phyloP scores from a whole-genome alignment of 2,329 filamentous ascomycete genomes.

The Ascosphaera acerosa region DNA sequence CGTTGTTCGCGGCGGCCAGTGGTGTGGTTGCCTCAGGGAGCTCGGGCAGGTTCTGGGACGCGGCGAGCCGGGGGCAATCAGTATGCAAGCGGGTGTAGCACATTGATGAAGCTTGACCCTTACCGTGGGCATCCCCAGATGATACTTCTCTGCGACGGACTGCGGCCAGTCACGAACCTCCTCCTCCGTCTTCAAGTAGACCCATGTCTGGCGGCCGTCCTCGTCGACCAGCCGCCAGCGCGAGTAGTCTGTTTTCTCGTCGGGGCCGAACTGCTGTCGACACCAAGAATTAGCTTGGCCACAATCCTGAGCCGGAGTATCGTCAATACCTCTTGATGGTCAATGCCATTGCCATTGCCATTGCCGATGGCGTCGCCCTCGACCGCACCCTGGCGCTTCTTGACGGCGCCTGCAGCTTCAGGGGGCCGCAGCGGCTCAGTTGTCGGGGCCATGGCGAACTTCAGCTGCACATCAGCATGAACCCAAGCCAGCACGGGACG shows the following conservation, averaged over 20 bases:
- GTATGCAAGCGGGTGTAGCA: not conserved
- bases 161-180: conserved; percentile 60
- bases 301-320: no score
- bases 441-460: no score
- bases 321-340: no score
- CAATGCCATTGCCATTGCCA: no score
- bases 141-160: conserved; percentile 69
- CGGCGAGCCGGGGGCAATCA: not conserved
- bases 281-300: no score
- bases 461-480: no score
- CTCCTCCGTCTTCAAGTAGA: conserved; percentile 54
- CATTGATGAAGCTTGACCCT: conserved; percentile 5
- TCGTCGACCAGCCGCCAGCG: conserved; percentile 72
- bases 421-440: no score
- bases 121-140: conserved; percentile 56
- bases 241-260: conserved; percentile 43
- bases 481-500: no score
- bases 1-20: conserved; percentile 56
- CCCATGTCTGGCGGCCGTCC: conserved; percentile 73
- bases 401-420: no score
- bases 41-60: conserved; percentile 40
- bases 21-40: conserved; percentile 46
- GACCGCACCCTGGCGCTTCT: no score
- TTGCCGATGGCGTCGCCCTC: no score
- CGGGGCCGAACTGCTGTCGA: no score